A percentile compares a stretch with the other conserved stretches of the same genome.
These are phyloP conservation scores for Wickerhamiella sorbophila DNA, from an alignment of 805 yeast genomes.

Conservation along the genomic window DNA sequence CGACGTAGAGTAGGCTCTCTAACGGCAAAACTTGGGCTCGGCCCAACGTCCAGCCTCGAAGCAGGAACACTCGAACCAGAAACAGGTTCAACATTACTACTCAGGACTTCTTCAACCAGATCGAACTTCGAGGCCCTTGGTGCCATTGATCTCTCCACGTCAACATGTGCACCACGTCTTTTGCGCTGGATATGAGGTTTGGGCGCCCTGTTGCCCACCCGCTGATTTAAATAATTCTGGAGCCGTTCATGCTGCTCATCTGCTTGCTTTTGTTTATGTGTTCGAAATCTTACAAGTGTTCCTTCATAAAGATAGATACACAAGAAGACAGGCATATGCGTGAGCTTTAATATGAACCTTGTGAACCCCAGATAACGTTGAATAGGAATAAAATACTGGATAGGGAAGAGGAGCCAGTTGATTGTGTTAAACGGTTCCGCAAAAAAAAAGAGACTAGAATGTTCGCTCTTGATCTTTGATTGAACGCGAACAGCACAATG, in stretches of 20 bases:
- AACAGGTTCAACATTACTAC: background rate
- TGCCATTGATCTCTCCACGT: constrained; percentile 4
- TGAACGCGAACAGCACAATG: constrained; percentile 27
- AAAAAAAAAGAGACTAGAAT: constrained; percentile 25
- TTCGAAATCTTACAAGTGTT: constrained; percentile 9
- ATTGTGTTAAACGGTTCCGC: constrained; percentile 27
- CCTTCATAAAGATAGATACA: constrained; percentile 25
- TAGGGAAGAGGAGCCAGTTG: constrained; percentile 23
- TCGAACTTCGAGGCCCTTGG: constrained; percentile 7
- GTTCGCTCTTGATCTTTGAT: constrained; percentile 26
- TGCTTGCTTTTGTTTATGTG: constrained; percentile 11
- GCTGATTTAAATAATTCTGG: constrained; percentile 9
- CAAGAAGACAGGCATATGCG: constrained; percentile 27
- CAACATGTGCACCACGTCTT: background rate
- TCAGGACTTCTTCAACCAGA: constrained; percentile 7
- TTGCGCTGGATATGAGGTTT: background rate
- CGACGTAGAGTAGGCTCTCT: background rate
- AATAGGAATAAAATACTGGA: constrained; percentile 22
- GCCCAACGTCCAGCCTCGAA: background rate
- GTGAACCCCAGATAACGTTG: constrained; percentile 22
- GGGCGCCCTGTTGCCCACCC: background rate
- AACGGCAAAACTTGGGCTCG: constrained; percentile 1
- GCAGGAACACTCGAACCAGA: background rate
- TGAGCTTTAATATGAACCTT: constrained; percentile 24
- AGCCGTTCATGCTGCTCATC: constrained; percentile 13